These are phyloP conservation scores for Populus euphratica DNA, from an alignment of 345 rosid genomes.

Conservation along the genomic window DNA sequence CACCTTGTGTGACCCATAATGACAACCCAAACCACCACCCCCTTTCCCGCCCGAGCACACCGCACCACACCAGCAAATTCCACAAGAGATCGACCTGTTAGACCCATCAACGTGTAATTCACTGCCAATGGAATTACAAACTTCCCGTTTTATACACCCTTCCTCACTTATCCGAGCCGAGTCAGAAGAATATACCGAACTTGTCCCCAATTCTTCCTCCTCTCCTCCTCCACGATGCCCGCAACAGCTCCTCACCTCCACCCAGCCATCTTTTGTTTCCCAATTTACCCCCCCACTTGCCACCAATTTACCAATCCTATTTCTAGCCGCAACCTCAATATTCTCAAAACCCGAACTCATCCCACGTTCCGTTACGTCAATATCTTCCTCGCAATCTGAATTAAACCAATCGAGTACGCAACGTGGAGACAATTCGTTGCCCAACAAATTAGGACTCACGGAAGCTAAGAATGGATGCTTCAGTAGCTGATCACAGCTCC, in stretches of 20 bases:
- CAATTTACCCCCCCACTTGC: constrained; percentile 35
- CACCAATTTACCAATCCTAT: constrained; percentile 42
- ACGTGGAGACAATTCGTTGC: constrained; percentile 58
- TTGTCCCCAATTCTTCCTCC: not conserved
- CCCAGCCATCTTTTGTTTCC: constrained; percentile 49
- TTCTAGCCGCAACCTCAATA: constrained; percentile 7
- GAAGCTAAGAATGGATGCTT: constrained; percentile 53
- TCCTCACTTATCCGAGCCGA: not conserved
- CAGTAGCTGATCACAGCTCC: constrained; percentile 73
- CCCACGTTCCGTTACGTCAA: constrained; percentile 4
- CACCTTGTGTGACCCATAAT: constrained; percentile 9
- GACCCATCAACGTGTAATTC: not conserved
- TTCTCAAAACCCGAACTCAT: constrained; percentile 14
- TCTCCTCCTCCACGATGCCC: not conserved
- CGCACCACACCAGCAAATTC: not conserved
- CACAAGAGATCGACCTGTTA: not conserved
- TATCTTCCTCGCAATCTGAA: constrained; percentile 38
- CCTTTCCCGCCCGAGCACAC: not conserved
- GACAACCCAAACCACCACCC: constrained; percentile 18
- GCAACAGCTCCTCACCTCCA: constrained; percentile 7
- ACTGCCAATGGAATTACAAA: not conserved
- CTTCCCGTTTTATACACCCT: constrained; percentile 15
- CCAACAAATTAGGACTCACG: constrained; percentile 16
- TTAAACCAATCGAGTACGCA: constrained; percentile 58
- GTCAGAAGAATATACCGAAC: constrained; percentile 21